Base-by-base conservation (phyloP, 352 stramenopile genomes). In the Globisporangium middletonii region DNA sequence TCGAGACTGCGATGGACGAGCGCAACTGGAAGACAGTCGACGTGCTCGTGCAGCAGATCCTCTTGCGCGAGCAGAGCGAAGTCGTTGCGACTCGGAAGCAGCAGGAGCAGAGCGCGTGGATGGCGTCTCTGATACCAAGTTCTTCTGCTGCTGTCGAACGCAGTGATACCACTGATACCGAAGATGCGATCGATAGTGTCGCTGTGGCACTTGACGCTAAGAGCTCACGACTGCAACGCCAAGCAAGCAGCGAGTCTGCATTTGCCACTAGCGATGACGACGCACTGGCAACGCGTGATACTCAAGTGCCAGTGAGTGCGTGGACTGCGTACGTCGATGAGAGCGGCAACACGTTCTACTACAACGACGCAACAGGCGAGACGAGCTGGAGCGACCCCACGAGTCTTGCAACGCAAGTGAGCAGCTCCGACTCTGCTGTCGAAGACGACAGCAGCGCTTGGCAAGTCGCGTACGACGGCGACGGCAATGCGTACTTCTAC, bases 11-110 rank as follows among this genome's bases (percentile, higher is more conserved):
- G n/a, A 81, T 93, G 44, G 54, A 55, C 3, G 64, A 69, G 30
- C 79, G 71, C 33, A 67, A 89, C 53, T 93, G 83, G 83, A 62
- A 57, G 33, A 89, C 87, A 55, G 77, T 77, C 30, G 79, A 91
- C 38, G 80, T 69, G 27, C 64, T 91, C 27, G 71, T 87, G 42
- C 78, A 89, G 48, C 78, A 91, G 52, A 93, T 93, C 43, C 58
- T 71, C 18, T 73, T 89, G 18, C 74, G 79, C 18, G 75, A 92
- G 50, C 69, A 86, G 55, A 83, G 76, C 46, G 67, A 86, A 48
- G 37, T 41, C 12, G 69, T 71, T 41, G 63, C 48, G 1, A 56
- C 71, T 16, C 60, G 48, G 12, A 70, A 68, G 28, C 45, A 56
- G 19, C 46, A 35, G 13, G 56, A 56, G 27, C 35, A 26, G 50